phyloP scores from a whole-genome alignment of 768 basidiomycete species.

The Trametes punicea region DNA sequence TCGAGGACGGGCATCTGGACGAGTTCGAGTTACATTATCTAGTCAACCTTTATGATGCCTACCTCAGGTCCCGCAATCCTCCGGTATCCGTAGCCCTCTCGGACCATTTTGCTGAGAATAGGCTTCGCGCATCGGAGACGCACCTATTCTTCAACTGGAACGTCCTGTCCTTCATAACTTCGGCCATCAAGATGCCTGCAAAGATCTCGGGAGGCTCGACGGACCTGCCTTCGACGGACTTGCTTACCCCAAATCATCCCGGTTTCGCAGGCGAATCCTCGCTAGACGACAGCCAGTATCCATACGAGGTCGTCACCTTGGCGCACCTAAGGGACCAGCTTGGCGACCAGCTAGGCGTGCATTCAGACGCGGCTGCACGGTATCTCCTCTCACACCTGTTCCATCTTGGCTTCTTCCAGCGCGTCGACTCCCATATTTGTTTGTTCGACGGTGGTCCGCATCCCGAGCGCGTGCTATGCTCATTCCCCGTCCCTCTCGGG shows the following conservation, averaged over 20 bases:
- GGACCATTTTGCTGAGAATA: conserved; percentile 54
- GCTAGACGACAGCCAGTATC: conserved; percentile 34
- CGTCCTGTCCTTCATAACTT: conserved; percentile 57
- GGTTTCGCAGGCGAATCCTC: conserved; percentile 22
- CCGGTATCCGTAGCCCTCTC: conserved; percentile 43
- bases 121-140: conserved; percentile 36
- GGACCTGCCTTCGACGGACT: conserved; percentile 35
- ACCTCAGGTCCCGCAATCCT: conserved; percentile 42
- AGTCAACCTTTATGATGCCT: conserved; percentile 47
- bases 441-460: conserved; percentile 37
- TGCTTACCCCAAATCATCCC: conserved; percentile 43
- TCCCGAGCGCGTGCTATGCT: conserved; percentile 41
- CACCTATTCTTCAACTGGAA: conserved; percentile 68
- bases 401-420: conserved; percentile 58
- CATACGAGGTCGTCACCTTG: conserved; percentile 57
- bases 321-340: conserved; percentile 60
- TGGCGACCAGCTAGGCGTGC: conserved; percentile 54
- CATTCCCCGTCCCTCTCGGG: conserved; percentile 66
- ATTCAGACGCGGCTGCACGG: conserved; percentile 49
- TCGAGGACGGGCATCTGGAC: conserved; percentile 35
- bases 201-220: conserved; percentile 4
- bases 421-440: conserved; percentile 34
- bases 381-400: conserved; percentile 58
- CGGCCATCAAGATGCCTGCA: conserved; percentile 46
- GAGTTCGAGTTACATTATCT: conserved; percentile 61